Evolutionary conservation across 257 asterid genomes (phyloP).

Genomic region (Jasminum sambac): DNA sequence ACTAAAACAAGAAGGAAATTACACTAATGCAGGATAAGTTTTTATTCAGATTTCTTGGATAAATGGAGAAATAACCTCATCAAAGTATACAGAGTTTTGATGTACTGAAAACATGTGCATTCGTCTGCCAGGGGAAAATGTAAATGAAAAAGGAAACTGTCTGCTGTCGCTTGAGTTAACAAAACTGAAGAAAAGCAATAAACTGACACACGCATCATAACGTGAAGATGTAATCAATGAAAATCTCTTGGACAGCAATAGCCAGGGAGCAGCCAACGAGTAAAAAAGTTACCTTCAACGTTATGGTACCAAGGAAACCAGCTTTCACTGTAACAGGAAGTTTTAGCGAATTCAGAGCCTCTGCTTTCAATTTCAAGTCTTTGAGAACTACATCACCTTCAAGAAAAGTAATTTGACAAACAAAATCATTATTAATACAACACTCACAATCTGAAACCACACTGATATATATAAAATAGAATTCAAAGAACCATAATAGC

Average conservation of each 20-base stretch:
- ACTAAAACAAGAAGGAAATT: neutral
- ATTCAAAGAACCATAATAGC: conserved; percentile 3
- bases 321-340: conserved; percentile 95
- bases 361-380: conserved; percentile 91
- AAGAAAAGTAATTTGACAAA: conserved; percentile 25
- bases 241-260: conserved; percentile 1
- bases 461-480: conserved; percentile 17
- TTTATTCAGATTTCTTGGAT: neutral
- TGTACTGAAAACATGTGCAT: neutral
- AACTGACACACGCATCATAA: conserved; percentile 7
- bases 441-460: conserved; percentile 20
- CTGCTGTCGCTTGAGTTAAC: neutral
- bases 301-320: conserved; percentile 91
- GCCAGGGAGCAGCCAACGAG: conserved; percentile 14
- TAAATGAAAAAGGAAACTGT: neutral
- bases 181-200: neutral
- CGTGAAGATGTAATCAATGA: conserved; percentile 11
- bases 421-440: conserved; percentile 18
- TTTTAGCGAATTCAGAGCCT: conserved; percentile 89
- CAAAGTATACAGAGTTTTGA: neutral
- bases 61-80: neutral
- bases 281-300: conserved; percentile 69
- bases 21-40: neutral
- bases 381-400: conserved; percentile 95
- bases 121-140: neutral